Percentiles rank a stretch among this genome's conserved stretches.
These are phyloP conservation scores for Alternaria sp. DNA, from an alignment of 2,329 filamentous ascomycete genomes.

Conservation along the genomic window DNA sequence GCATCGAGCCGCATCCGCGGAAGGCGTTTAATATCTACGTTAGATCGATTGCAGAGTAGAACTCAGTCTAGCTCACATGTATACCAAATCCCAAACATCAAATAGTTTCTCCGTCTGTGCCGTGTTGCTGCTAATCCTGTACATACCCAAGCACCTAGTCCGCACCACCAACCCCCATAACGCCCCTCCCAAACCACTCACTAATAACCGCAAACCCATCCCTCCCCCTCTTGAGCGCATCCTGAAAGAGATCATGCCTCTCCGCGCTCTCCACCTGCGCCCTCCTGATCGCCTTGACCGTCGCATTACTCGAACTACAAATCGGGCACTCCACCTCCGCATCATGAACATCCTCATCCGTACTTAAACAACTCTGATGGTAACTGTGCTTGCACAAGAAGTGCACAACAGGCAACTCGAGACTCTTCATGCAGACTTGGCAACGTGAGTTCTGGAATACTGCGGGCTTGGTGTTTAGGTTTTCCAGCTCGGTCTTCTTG, in stretches of 20 bases:
- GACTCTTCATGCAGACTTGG: constrained; percentile 74
- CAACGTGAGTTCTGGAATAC: constrained; percentile 93
- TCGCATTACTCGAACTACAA: constrained; percentile 83
- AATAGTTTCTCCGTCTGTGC: background rate
- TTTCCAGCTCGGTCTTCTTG: constrained; percentile 78
- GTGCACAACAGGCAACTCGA: constrained; percentile 90
- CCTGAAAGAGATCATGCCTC: constrained; percentile 86
- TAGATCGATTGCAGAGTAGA: background rate
- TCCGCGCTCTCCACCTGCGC: constrained; percentile 86
- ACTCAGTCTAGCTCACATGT: background rate
- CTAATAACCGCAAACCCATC: constrained; percentile 90
- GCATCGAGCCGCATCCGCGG: background rate
- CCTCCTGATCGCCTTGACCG: constrained; percentile 83
- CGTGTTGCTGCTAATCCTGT: background rate
- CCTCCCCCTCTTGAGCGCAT: constrained; percentile 75
- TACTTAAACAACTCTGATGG: constrained; percentile 86
- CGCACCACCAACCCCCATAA: constrained; percentile 68
- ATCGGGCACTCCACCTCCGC: constrained; percentile 80
- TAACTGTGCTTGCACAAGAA: constrained; percentile 98
- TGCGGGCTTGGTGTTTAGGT: constrained; percentile 78
- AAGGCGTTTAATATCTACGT: background rate
- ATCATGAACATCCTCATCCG: constrained; percentile 64
- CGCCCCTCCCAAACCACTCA: constrained; percentile 92
- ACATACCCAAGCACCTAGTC: constrained; percentile 27
- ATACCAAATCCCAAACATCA: background rate